These are phyloP conservation scores for Plantago rigida DNA, from an alignment of 305 asterid genomes.

Conservation along the genomic window DNA sequence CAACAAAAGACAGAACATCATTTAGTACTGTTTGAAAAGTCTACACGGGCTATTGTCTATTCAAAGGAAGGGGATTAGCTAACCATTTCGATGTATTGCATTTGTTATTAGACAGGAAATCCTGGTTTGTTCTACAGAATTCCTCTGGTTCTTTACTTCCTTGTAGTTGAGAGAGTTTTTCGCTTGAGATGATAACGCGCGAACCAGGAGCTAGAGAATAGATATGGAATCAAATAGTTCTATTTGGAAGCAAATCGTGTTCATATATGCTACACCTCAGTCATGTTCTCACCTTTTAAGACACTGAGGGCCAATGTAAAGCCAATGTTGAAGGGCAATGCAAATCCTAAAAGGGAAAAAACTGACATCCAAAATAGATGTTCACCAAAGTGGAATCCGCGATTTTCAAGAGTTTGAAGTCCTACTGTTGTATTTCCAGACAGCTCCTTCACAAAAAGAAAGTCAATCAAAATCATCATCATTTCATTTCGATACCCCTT, in stretches of 20 bases:
- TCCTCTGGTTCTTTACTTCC: conserved; percentile 19
- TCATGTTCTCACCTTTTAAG: conserved; percentile 30
- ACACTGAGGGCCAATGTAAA: conserved; percentile 38
- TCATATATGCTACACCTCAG: neutral
- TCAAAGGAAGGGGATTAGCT: neutral
- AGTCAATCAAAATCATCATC: neutral
- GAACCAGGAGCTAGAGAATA: conserved; percentile 36
- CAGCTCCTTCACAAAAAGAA: neutral
- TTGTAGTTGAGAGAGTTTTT: conserved; percentile 29
- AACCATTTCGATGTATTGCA: conserved; percentile 20
- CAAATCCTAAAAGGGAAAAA: conserved; percentile 33
- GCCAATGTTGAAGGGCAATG: conserved; percentile 34
- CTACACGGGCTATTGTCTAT: neutral
- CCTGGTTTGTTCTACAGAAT: conserved; percentile 18
- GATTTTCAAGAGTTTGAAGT: conserved; percentile 34
- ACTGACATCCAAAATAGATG: conserved; percentile 34
- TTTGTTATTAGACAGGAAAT: conserved; percentile 4
- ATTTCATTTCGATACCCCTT: too few species aligned
- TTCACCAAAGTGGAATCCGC: conserved; percentile 32
- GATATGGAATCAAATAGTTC: neutral
- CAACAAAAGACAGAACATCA: conserved; percentile 7
- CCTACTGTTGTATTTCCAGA: conserved; percentile 32
- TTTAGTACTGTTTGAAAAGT: neutral
- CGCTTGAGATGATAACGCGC: conserved; percentile 38
- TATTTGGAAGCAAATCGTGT: neutral